Base-by-base conservation (phyloP, 2,329 filamentous ascomycete species). In the Emmonsiellopsis sp. region DNA sequence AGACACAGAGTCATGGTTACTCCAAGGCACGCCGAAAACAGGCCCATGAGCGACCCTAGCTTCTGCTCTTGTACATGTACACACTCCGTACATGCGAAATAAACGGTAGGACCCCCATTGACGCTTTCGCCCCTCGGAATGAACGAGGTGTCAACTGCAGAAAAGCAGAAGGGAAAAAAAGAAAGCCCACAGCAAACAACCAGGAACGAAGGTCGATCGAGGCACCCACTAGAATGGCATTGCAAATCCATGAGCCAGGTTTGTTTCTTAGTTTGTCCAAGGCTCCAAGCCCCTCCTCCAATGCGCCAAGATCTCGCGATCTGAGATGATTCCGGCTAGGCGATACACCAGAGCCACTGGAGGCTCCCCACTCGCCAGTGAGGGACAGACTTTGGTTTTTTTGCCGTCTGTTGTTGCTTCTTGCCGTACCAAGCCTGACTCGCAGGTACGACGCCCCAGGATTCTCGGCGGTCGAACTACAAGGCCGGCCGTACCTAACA, bases 291-390 rank as follows among this genome's bases (percentile, higher is more conserved):
- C 50, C 42, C 50, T 21, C 31, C 21, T 36, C 46, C 13, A 36
- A 14, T 32, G 27, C 49, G 17, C 39, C 40, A 42, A 27, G 5
- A 51, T 42, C 40, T 43, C 17, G 21, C 40, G 50, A 52, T 52
- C 50, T 52, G 42, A 46, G 33, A 45, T 46, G 50, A 34, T 52
- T 46, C 32, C 14, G 42, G 42, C 32, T 46, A 46, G 32, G n/a
- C 33, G 42, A 44, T 10, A 36, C 33, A 17, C 40, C 39, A 31
- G 21, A 44, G 14, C 49, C 13, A 42, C n/a, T 43, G 11, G 27
- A 21, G n/a, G 40, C 49, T 51, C 40, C 49, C 39, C 49, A 27
- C 36, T 40, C 40, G 36, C 49, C 37, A 51, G 39, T 42, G n/a
- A 10, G 39, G 37, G 49, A 34, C 40, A 5, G 49, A 34, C 14